Conservation (phyloP, 208 protist species). For the Leishmania mexicana region DNA sequence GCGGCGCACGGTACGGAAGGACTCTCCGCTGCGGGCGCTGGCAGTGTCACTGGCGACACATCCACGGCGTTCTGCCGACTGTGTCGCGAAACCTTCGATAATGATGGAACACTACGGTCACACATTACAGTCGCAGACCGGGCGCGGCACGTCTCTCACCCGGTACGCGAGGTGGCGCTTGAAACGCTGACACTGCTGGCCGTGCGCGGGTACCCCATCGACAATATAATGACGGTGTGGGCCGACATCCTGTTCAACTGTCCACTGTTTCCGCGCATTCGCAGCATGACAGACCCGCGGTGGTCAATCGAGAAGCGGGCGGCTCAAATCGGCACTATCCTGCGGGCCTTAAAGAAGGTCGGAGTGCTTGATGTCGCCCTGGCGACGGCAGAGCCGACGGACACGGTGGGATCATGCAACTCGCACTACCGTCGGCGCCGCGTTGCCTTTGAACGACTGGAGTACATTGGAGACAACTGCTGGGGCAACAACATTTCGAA, state of each 20-base stretch:
- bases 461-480: slow-evolving; percentile 87
- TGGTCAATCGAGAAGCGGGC: slow-evolving; percentile 63
- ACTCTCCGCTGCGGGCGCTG: neutral
- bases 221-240: slow-evolving; percentile 71
- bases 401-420: neutral
- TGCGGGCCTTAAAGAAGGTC: slow-evolving; percentile 44
- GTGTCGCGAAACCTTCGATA: slow-evolving; percentile 62
- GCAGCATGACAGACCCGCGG: slow-evolving; percentile 32
- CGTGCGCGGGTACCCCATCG: slow-evolving; percentile 76
- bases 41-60: neutral
- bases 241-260: slow-evolving; percentile 55
- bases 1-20: neutral
- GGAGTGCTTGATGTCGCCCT: slow-evolving; percentile 67
- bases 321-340: slow-evolving; percentile 34
- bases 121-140: slow-evolving; percentile 50
- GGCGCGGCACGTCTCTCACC: slow-evolving; percentile 57
- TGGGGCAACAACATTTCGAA: slow-evolving; percentile 70
- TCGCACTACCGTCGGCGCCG: slow-evolving; percentile 50
- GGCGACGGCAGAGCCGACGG: slow-evolving; percentile 16
- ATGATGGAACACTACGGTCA: slow-evolving; percentile 10
- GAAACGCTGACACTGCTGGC: slow-evolving; percentile 64
- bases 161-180: slow-evolving; percentile 68
- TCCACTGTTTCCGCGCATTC: slow-evolving; percentile 57
- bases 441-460: slow-evolving; percentile 76
- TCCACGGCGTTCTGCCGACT: slow-evolving; percentile 49